phyloP scores from a whole-genome alignment of 345 rosid species.

The Rhodomyrtus tomentosa region DNA sequence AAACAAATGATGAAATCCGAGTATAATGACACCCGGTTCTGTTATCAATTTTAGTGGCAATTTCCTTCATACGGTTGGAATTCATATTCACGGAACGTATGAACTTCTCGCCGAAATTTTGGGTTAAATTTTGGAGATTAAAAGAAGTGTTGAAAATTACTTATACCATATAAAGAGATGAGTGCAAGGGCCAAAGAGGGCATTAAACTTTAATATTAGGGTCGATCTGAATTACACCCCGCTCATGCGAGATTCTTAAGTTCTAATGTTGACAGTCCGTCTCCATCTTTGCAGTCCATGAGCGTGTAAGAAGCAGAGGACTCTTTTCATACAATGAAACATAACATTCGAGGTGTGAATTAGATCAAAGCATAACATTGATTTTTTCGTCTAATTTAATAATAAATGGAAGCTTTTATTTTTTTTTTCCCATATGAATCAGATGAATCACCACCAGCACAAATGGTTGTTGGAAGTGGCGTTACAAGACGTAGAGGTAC shows the following conservation, averaged over 20 bases:
- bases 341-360: neutral
- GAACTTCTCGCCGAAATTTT: neutral
- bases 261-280: neutral
- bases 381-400: no score
- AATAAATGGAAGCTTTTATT: no score
- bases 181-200: neutral
- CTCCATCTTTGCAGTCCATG: neutral
- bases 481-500: no score
- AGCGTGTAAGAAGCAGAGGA: neutral
- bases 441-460: no score
- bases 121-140: neutral
- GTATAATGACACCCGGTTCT: neutral
- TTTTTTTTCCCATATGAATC: no score
- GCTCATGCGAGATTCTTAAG: neutral
- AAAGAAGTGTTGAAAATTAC: neutral
- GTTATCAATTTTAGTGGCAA: neutral
- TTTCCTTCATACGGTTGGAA: neutral
- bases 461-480: no score
- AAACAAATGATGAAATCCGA: neutral
- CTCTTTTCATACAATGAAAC: neutral
- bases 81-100: neutral
- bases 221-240: neutral
- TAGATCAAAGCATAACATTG: no score
- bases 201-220: neutral
- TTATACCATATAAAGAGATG: neutral